Conservation (phyloP, 1,139 yeast species). For the Suhomyces maxii region DNA sequence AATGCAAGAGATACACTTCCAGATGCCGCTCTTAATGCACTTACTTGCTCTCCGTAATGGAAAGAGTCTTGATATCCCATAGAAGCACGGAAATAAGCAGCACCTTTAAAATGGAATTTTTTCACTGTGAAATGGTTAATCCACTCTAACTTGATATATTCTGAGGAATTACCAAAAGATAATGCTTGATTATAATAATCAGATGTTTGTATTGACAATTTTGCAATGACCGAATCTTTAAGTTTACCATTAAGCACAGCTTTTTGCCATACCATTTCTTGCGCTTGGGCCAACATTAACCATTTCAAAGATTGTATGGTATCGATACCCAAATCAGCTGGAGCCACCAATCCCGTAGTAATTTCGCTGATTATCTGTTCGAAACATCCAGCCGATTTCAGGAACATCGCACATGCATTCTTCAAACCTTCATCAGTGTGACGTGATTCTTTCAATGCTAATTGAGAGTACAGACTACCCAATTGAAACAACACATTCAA, state of each 20-base stretch:
- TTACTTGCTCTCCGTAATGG: slow-evolving; percentile 72
- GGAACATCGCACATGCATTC: slow-evolving; percentile 63
- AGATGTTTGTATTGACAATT: slow-evolving; percentile 63
- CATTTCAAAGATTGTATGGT: slow-evolving; percentile 31
- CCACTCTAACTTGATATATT: slow-evolving; percentile 63
- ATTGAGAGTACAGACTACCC: slow-evolving; percentile 61
- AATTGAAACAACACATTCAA: slow-evolving; percentile 66
- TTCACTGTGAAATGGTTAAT: slow-evolving; percentile 59
- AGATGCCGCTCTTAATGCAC: slow-evolving; percentile 48
- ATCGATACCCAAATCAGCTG: slow-evolving; percentile 27
- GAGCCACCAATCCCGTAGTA: slow-evolving; percentile 5
- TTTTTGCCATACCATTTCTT: slow-evolving; percentile 81
- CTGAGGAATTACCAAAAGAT: slow-evolving; percentile 46
- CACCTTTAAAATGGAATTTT: slow-evolving; percentile 64
- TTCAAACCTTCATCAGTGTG: slow-evolving; percentile 58
- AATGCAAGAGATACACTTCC: slow-evolving; percentile 35
- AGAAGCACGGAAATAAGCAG: slow-evolving; percentile 65
- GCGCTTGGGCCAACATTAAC: slow-evolving; percentile 82
- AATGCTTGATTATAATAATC: slow-evolving; percentile 54
- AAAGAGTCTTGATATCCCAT: slow-evolving; percentile 46
- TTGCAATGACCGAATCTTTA: slow-evolving; percentile 63
- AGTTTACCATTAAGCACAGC: slow-evolving; percentile 53
- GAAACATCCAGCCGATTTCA: slow-evolving; percentile 71
- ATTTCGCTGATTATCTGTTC: slow-evolving; percentile 29
- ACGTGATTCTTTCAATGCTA: slow-evolving; percentile 48